Conservation (phyloP, 768 basidiomycete species). For the Phanerochaete sordida region DNA sequence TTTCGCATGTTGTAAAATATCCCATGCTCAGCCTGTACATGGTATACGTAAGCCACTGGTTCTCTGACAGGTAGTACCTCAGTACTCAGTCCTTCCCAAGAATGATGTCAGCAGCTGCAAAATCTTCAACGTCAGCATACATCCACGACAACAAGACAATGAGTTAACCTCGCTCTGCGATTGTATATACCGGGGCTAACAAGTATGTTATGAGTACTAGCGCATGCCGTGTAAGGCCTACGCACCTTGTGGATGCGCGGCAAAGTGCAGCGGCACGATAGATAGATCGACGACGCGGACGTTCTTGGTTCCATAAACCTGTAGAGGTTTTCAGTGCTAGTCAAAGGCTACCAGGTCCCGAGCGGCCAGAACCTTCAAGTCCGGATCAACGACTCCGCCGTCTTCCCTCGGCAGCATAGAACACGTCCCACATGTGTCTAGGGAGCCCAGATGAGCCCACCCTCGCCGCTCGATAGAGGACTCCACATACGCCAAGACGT, state of each 20-base stretch:
- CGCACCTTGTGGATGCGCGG: constrained; percentile 32
- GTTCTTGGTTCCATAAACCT: constrained; percentile 35
- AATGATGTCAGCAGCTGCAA: constrained; percentile 25
- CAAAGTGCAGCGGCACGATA: constrained; percentile 37
- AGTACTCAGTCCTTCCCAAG: constrained; percentile 14
- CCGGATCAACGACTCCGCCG: constrained; percentile 35
- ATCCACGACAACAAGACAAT: neutral
- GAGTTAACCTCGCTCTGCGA: constrained; percentile 24
- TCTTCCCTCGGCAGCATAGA: constrained; percentile 36
- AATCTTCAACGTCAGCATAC: neutral
- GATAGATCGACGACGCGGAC: constrained; percentile 42
- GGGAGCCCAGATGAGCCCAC: neutral
- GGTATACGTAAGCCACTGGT: too few species aligned
- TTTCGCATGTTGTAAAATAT: too few species aligned
- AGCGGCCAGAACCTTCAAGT: constrained; percentile 29
- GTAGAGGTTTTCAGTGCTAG: neutral
- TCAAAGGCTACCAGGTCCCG: neutral
- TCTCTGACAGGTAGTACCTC: too few species aligned
- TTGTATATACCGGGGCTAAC: constrained; percentile 16
- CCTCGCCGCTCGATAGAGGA: neutral
- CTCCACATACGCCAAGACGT: constrained; percentile 16
- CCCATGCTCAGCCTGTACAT: too few species aligned
- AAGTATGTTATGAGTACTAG: neutral
- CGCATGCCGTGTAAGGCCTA: too few species aligned
- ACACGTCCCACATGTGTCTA: constrained; percentile 32